Conservation (phyloP, 352 stramenopile species). For the Sclerospora graminicola region DNA sequence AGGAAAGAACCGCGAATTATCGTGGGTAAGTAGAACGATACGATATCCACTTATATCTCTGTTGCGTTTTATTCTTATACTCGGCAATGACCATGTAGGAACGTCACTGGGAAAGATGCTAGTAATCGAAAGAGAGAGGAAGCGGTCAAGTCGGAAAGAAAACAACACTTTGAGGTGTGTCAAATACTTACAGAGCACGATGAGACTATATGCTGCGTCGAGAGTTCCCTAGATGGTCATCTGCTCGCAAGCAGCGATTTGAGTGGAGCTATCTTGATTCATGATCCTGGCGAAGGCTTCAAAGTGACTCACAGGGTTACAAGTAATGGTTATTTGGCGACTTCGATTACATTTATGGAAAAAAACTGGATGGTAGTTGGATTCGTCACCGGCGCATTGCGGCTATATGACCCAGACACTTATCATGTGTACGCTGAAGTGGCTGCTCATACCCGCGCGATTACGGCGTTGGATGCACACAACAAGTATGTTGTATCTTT, state of each 20-base stretch:
- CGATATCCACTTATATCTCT: constrained; percentile 4
- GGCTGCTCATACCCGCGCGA: constrained; percentile 53
- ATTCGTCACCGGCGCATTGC: constrained; percentile 49
- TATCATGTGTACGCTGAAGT: constrained; percentile 50
- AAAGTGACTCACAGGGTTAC: too few species aligned
- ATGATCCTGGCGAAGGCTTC: constrained; percentile 39
- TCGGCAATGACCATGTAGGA: constrained; percentile 14
- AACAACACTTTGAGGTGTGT: constrained; percentile 47
- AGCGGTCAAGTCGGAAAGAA: constrained; percentile 30
- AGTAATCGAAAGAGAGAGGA: constrained; percentile 47
- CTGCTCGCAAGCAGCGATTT: constrained; percentile 52
- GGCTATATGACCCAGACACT: constrained; percentile 37
- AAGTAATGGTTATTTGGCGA: constrained; percentile 33
- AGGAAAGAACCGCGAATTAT: constrained; percentile 15
- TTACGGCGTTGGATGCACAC: constrained; percentile 48
- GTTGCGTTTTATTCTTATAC: neutral
- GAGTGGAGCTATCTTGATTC: constrained; percentile 45
- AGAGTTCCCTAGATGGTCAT: constrained; percentile 25
- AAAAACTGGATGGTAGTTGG: constrained; percentile 45
- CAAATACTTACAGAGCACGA: too few species aligned
- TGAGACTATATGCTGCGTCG: constrained; percentile 49
- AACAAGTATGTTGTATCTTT: constrained; percentile 41
- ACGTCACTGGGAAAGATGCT: constrained; percentile 52
- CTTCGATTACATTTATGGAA: constrained; percentile 39
- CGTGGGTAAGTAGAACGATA: too few species aligned